phyloP scores from a whole-genome alignment of 345 rosid species.

The Bretschneidera sinensis region DNA sequence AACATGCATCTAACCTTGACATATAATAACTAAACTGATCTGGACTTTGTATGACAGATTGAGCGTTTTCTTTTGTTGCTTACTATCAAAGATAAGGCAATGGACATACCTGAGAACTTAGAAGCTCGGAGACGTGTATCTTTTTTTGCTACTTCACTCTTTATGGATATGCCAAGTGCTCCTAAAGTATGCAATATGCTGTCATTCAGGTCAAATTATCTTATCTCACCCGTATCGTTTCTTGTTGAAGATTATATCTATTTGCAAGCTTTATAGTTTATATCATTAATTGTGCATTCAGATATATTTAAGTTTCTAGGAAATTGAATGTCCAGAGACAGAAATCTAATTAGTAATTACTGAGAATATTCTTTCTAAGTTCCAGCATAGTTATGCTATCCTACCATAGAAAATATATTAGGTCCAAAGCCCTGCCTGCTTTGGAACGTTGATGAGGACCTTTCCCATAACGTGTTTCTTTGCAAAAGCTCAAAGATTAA shows the following conservation, averaged over 20 bases:
- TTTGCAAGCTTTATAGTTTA: not conserved
- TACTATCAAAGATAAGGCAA: constrained; percentile 75
- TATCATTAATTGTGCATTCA: too few relatives aligned
- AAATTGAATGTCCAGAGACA: not conserved
- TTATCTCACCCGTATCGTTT: constrained; percentile 13
- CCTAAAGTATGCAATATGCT: constrained; percentile 87
- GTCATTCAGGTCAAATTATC: constrained; percentile 74
- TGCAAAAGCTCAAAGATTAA: too few relatives aligned
- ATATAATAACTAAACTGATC: constrained; percentile 18
- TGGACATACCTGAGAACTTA: constrained; percentile 82
- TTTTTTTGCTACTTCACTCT: constrained; percentile 94
- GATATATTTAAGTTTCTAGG: not conserved
- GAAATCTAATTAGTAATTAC: not conserved
- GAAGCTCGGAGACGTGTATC: constrained; percentile 87
- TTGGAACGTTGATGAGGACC: too few relatives aligned
- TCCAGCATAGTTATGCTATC: not conserved
- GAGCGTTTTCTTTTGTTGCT: constrained; percentile 71
- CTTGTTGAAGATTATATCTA: constrained; percentile 1
- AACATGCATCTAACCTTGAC: not conserved
- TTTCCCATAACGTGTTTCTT: too few relatives aligned
- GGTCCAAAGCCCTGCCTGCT: not conserved
- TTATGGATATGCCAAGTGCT: constrained; percentile 84
- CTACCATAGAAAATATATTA: not conserved
- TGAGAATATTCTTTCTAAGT: too few relatives aligned
- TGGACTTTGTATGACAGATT: constrained; percentile 48